Evolutionary conservation across 1,284 basidiomycete species (phyloP).

Genomic region (Paramarasmius palmivorus): DNA sequence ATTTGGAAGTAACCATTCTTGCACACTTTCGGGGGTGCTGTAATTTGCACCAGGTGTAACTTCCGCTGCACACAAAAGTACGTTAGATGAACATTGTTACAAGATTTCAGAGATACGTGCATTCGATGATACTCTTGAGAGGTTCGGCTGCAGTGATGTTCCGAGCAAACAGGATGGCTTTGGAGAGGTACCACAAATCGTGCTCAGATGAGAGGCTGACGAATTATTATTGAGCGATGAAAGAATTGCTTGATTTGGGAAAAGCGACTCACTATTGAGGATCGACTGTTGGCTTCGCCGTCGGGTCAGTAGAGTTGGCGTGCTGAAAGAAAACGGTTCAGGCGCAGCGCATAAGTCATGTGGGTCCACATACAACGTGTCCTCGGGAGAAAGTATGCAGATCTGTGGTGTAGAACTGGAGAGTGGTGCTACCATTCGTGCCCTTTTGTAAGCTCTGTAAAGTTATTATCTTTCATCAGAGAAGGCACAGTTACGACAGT

Average conservation of each 20-base stretch:
- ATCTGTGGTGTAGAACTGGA: neutral
- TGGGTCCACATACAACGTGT: neutral
- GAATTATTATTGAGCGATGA: neutral
- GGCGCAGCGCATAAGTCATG: neutral
- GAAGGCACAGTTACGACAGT: neutral
- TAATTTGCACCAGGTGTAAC: slow-evolving; percentile 5
- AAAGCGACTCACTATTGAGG: neutral
- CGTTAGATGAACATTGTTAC: too few relatives aligned
- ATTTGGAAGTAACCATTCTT: slow-evolving; percentile 7
- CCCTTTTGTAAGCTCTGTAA: neutral
- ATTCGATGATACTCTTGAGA: slow-evolving; percentile 6
- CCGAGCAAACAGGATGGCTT: neutral
- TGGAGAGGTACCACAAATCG: slow-evolving; percentile 3
- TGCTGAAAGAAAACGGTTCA: neutral
- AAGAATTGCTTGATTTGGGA: neutral
- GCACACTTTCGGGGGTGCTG: neutral
- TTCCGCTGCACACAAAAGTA: neutral
- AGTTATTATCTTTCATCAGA: too few relatives aligned
- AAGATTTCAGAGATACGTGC: neutral
- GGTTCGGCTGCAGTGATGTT: slow-evolving; percentile 4
- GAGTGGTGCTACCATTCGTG: neutral
- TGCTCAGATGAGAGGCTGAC: neutral
- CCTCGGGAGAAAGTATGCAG: slow-evolving; percentile 6
- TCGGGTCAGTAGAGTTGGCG: slow-evolving; percentile 3
- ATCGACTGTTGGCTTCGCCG: neutral